Base-by-base conservation (phyloP, 2,329 filamentous ascomycete genomes). In the Ceratocystis huliohia region DNA sequence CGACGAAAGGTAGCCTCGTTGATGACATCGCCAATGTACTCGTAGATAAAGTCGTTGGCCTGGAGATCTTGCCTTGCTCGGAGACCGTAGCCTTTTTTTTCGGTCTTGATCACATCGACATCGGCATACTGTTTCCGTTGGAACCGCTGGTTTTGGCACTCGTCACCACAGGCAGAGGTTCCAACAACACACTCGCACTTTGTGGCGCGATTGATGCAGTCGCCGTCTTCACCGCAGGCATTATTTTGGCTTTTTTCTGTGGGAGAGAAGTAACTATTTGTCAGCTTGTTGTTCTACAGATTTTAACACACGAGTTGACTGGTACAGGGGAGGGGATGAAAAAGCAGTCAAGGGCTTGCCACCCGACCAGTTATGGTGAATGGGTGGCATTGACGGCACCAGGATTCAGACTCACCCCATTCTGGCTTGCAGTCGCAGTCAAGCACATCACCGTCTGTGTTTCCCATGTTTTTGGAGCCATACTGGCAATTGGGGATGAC, bases 11-110 rank as follows among this genome's bases (percentile, higher is more conserved):
- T 88, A 37, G 84, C 82, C 76, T 99, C 93, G 72, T 95, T 93
- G 74, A 99, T 96, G 71, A 97, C 94, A 77, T 99, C 94, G 71
- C 94, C 94, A 71, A 99, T 93, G 75, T 99, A 99, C 77, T 99
- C 94, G 74, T 91, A 97, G 71, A 99, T 91, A 74, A 99, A 96
- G 73, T 96, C 91, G 74, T 96, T 86, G 25, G 89, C 80, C 69
- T 87, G 82, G 69, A 99, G 79, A 70, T 91, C 82, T 56, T 80
- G 78, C 76, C 97, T 88, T 66, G 92, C 84, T 67, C 94, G 89
- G 67, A 99, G 83, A 50, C 94, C 94, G 72, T 88, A 97, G 50
- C 94, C 94, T 76, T 99, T 99, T 80, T 97, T 96, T 69, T 96
- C 92, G 0, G 94, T 97, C 75, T 95, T 93, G 80, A 99, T 95